These are phyloP conservation scores for Annulohypoxylon truncatum DNA, from an alignment of 2,329 filamentous ascomycete species.

Conservation along the genomic window DNA sequence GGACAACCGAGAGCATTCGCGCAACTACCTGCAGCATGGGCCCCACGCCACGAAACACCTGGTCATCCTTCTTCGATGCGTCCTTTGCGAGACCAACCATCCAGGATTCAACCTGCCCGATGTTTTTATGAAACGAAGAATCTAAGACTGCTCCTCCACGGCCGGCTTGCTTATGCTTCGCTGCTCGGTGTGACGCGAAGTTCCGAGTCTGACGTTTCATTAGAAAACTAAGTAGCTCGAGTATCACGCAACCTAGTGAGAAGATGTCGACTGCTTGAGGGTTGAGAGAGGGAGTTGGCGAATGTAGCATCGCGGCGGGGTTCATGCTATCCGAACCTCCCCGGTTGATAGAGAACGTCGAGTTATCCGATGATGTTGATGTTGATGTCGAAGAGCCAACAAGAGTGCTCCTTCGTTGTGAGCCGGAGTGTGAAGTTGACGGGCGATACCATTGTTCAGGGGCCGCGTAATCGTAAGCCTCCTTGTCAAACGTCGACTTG, in stretches of 20 bases:
- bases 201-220: conserved; percentile 74
- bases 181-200: conserved; percentile 74
- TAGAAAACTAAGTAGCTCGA: conserved; percentile 77
- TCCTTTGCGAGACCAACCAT: conserved; percentile 71
- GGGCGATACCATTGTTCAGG: conserved; percentile 72
- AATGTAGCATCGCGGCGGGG: conserved; percentile 52
- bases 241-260: conserved; percentile 77
- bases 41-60: conserved; percentile 62
- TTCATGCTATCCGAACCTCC: conserved; percentile 47
- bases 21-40: conserved; percentile 65
- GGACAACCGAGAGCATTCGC: conserved; percentile 65
- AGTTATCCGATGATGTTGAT: conserved; percentile 53
- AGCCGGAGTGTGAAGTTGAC: conserved; percentile 49
- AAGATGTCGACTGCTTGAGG: conserved; percentile 76
- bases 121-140: conserved; percentile 78
- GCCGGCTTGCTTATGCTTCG: conserved; percentile 70
- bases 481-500: conserved; percentile 68
- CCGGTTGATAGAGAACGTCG: conserved; percentile 54
- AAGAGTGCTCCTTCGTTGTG: conserved; percentile 49
- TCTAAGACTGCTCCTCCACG: conserved; percentile 72
- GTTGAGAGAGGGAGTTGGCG: conserved; percentile 59
- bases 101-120: conserved; percentile 76
- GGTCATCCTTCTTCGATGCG: conserved; percentile 62
- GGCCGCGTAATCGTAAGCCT: conserved; percentile 78
- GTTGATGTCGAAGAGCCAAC: conserved; percentile 43